Base-by-base conservation (phyloP, 352 stramenopile species). In the Globisporangium cystogenes region DNA sequence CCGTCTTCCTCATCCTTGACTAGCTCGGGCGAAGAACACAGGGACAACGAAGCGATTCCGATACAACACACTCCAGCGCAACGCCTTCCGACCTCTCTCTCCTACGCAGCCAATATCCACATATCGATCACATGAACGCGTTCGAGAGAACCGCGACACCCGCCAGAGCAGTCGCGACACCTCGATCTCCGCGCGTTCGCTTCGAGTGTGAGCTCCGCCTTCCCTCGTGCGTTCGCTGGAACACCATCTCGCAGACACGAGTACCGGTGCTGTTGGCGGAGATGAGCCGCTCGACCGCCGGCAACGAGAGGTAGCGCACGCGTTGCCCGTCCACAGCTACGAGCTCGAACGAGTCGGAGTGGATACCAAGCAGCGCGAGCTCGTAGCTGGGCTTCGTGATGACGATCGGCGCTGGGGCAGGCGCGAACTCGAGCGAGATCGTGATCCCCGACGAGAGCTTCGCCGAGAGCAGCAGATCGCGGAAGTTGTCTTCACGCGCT, bases 361-460 rank as follows among this genome's bases (percentile, higher is more conserved):
- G n/a, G 51, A 57, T 27, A 2, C 51, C 51, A 20, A 57, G 51
- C 20, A 37, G 6, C 27, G 51, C 51, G 29, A 56, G 51, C 40
- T 56, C 51, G 27, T 49, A 56, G 40, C 46, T 56, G 26, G 39
- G 39, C 40, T 56, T 56, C 21, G 33, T 49, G 16, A 56, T 27
- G 1, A 56, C 40, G 7, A 56, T 29, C 12, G 51, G 51, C 29
- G 51, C 40, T 7, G 51, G 51, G 0, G 20, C 6, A 24, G 51
- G 40, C 14, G 51, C 51, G 14, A 56, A 49, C 51, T 49, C 51
- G 14, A 56, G 40, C 14, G 39, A 47, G 14, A 48, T 29, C 8
- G 51, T 56, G 40, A 56, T 40, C 20, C 51, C 51, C 10, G 37
- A 40, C 14, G 51, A 48, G 12, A 10, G n/a, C 41, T 56, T 56